These are phyloP conservation scores for Phytophthora rubi DNA, from an alignment of 352 stramenopile species.

Conservation along the genomic window DNA sequence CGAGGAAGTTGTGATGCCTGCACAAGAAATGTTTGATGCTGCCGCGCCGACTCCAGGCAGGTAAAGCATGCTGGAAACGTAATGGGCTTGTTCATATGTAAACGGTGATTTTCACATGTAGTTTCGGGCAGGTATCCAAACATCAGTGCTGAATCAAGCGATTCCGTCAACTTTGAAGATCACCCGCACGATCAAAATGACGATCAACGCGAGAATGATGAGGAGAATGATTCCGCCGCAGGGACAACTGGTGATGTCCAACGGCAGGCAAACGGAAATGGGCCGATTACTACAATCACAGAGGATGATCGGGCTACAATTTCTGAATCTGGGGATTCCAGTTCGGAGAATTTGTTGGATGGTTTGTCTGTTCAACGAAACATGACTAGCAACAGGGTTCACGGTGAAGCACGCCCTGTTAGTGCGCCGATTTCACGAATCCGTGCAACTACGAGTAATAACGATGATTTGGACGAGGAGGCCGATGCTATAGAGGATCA, in stretches of 20 bases:
- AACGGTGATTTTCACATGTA: conserved; percentile 5
- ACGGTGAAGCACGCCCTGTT: conserved; percentile 16
- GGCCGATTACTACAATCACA: not conserved
- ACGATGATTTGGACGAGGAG: conserved; percentile 7
- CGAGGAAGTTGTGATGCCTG: conserved; percentile 49
- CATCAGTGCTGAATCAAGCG: conserved; percentile 3
- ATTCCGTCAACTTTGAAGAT: conserved; percentile 6
- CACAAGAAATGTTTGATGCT: conserved; percentile 67
- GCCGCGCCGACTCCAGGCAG: not conserved
- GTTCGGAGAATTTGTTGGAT: not conserved
- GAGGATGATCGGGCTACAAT: not conserved
- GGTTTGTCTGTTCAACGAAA: not conserved
- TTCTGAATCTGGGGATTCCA: conserved; percentile 8
- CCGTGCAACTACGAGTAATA: conserved; percentile 6
- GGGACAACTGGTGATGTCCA: not conserved
- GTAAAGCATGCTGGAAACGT: not conserved
- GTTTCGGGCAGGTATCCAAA: conserved; percentile 1
- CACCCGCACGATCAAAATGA: conserved; percentile 1
- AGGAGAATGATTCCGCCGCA: not conserved
- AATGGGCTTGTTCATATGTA: not conserved
- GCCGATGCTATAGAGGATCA: conserved; percentile 6
- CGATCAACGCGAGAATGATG: not conserved
- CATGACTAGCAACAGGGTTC: not conserved
- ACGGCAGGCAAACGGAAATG: conserved; percentile 6
- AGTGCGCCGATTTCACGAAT: conserved; percentile 14